Base-by-base conservation (phyloP, 1,139 yeast species). In the Schizosaccharomyces versatilis region DNA sequence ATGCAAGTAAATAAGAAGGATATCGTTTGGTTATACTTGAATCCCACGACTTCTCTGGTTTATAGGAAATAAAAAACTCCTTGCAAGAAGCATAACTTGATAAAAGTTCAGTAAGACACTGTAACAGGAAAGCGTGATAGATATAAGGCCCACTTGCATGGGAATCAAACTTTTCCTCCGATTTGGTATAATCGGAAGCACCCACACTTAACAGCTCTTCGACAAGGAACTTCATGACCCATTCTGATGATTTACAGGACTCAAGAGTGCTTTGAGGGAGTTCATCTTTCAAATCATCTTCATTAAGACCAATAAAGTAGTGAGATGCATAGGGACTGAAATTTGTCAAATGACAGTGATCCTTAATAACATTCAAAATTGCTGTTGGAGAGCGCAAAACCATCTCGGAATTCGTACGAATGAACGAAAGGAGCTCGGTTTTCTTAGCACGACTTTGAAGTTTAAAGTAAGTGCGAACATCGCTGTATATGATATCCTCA, bases 1-100 rank as follows among this genome's bases (percentile, higher is more conserved):
- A 79, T 63, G 84, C 83, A 59, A 86, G 68, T 0, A 94, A 80
- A 0, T 94, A 81, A 0, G 86, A 73, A 42, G 90, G 73, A 1
- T 94, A 90, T 60, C 75, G 78, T 59, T 67, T 58, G 17, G 64
- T 63, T 10, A 60, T 52, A 19, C 67, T 55, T 39, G 57, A 47
- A 7, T 48, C 15, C 15, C 32, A 19, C 24, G 48, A 15, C 15
- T 42, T 42, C 12, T 32, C 32, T n/a, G 41, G 40, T 19, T 36
- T 15, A 62, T 76, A 86, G 0, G 88, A 80, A 56, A 88, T 69
- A 62, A 88, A 83, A 62, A 85, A 95, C 55, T 83, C 73, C 64
- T 88, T 88, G 57, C 90, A 78, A 59, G 78, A 79, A 60, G 81
- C 81, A 66, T 86, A 88, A 1, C 95, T 82, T 1, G 81, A 78